phyloP scores from a whole-genome alignment of 371 early-diverging fungal species.

The Cladochytrium tenue region DNA sequence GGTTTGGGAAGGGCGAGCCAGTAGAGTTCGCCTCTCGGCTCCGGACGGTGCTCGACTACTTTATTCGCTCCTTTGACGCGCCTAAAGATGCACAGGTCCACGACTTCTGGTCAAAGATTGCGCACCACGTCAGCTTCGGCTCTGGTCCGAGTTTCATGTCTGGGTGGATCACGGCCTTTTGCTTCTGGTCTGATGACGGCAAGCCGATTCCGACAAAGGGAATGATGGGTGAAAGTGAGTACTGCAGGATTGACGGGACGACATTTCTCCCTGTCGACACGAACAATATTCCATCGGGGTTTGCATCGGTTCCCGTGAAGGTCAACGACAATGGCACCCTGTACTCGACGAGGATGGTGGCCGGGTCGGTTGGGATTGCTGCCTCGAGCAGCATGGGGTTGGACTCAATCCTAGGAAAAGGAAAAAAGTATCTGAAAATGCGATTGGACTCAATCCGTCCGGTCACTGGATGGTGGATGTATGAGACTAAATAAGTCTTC shows the following conservation, averaged over 20 bases:
- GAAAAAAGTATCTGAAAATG: too few relatives aligned
- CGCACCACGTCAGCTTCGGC: background rate
- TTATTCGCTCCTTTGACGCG: background rate
- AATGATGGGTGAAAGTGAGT: too few relatives aligned
- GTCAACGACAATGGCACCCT: background rate
- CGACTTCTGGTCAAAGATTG: conserved; percentile 5
- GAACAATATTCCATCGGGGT: background rate
- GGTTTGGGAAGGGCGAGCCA: background rate
- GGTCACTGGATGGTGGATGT: too few relatives aligned
- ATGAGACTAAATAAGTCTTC: too few relatives aligned
- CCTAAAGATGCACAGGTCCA: too few relatives aligned
- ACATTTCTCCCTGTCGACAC: background rate
- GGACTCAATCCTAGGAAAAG: too few relatives aligned
- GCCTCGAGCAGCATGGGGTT: too few relatives aligned
- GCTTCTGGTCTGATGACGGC: conserved; percentile 1
- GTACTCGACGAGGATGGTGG: background rate
- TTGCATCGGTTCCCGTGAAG: background rate
- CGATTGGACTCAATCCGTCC: too few relatives aligned
- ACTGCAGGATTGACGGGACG: background rate
- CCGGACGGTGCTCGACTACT: background rate
- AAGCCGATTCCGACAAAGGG: too few relatives aligned
- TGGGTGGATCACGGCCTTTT: conserved; percentile 8
- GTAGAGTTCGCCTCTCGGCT: background rate
- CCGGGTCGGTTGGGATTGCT: background rate
- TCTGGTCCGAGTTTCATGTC: conserved; percentile 6